These are phyloP conservation scores for Myriosclerotinia curreyana DNA, from an alignment of 2,329 filamentous ascomycete species.

Conservation along the genomic window DNA sequence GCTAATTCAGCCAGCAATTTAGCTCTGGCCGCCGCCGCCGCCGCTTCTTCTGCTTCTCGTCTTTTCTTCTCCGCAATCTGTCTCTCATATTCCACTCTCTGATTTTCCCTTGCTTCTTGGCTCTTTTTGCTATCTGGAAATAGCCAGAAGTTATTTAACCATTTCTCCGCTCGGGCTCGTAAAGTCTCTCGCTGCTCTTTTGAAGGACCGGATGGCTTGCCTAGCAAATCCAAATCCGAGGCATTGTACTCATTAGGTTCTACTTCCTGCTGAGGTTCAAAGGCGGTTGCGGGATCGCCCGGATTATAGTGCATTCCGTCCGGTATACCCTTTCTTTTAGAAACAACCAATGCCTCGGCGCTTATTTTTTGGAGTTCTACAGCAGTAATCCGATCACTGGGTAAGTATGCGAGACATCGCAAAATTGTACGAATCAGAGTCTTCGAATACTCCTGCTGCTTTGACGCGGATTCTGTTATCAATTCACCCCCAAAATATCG, in stretches of 20 bases:
- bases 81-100: background rate
- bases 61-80: background rate
- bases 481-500: background rate
- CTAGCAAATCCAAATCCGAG: no score
- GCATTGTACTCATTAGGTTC: no score
- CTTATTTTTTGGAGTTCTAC: background rate
- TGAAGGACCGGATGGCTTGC: no score
- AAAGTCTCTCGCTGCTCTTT: background rate
- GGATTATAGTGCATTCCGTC: no score
- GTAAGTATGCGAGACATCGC: background rate
- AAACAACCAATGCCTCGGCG: no score
- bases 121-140: background rate
- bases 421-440: background rate
- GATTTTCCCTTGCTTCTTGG: background rate
- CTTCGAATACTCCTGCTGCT: background rate
- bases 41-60: no score
- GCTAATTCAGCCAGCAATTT: no score
- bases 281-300: no score
- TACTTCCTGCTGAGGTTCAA: no score
- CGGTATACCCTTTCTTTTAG: no score
- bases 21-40: no score
- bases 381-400: background rate
- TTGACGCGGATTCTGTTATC: background rate
- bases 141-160: background rate
- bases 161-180: background rate